These are phyloP conservation scores for Rhizopogon sp. DNA, from an alignment of 768 basidiomycete genomes.

Conservation along the genomic window DNA sequence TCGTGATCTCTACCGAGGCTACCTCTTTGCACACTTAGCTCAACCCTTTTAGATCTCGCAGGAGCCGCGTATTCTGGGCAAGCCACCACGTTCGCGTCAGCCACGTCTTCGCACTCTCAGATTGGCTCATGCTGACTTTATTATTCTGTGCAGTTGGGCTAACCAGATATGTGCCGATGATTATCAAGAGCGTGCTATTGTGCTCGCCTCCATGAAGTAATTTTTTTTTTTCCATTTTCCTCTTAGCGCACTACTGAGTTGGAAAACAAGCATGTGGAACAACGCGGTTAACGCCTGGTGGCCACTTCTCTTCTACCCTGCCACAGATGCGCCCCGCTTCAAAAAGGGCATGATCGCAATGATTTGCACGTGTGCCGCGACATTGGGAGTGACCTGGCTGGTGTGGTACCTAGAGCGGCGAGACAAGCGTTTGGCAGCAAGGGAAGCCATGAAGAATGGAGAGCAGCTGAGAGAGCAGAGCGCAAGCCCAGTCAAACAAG, in stretches of 20 bases:
- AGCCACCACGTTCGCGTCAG: conserved; percentile 69
- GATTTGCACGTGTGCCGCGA: conserved; percentile 54
- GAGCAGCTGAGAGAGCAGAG: background rate
- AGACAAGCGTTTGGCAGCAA: conserved; percentile 17
- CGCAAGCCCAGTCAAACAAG: background rate
- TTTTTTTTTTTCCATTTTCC: background rate
- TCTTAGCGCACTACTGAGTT: background rate
- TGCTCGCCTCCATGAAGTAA: conserved; percentile 75
- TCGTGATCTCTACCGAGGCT: conserved; percentile 14
- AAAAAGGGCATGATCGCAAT: conserved; percentile 66
- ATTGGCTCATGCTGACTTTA: background rate
- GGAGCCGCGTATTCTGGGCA: conserved; percentile 73
- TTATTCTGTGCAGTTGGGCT: conserved; percentile 51
- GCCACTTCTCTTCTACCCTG: conserved; percentile 69
- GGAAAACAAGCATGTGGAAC: conserved; percentile 54
- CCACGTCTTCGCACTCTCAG: conserved; percentile 2
- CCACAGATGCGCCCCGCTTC: conserved; percentile 66
- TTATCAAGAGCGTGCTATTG: conserved; percentile 61
- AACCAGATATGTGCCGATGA: conserved; percentile 73
- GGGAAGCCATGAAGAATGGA: background rate
- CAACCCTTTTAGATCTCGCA: conserved; percentile 37
- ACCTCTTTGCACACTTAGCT: background rate
- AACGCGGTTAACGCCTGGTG: conserved; percentile 68
- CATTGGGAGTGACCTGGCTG: conserved; percentile 47
- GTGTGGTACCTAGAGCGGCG: conserved; percentile 51